Conservation (phyloP, 2,329 filamentous ascomycete species). For the Clarireedia sp. region DNA sequence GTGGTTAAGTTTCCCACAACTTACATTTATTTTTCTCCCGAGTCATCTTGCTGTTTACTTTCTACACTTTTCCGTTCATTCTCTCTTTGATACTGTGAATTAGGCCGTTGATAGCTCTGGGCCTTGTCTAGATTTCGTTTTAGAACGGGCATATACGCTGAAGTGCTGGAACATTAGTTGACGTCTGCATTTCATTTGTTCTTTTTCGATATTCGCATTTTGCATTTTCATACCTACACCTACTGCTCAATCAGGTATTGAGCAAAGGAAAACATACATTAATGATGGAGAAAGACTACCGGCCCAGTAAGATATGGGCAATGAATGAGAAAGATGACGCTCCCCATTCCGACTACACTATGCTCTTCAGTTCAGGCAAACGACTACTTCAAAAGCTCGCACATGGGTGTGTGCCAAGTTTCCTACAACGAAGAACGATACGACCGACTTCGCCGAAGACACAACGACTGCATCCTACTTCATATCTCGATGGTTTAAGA, state of each 20-base stretch:
- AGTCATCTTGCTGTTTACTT: too few species aligned
- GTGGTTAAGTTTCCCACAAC: too few species aligned
- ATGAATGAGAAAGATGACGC: conserved; percentile 3
- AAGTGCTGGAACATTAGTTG: too few species aligned
- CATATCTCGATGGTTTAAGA: conserved; percentile 42
- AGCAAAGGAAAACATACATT: background rate
- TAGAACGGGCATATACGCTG: too few species aligned
- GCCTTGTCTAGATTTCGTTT: too few species aligned
- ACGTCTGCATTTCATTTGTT: too few species aligned
- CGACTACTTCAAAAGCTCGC: conserved; percentile 18
- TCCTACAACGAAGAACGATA: conserved; percentile 26
- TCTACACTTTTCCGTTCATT: too few species aligned
- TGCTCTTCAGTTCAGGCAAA: conserved; percentile 18
- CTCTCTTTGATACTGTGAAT: too few species aligned
- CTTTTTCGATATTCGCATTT: too few species aligned
- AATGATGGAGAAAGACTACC: conserved; percentile 2
- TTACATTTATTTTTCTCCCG: too few species aligned
- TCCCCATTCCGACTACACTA: conserved; percentile 13
- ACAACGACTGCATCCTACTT: conserved; percentile 30
- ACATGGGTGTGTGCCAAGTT: conserved; percentile 28
- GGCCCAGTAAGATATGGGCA: background rate
- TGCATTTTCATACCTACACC: too few species aligned
- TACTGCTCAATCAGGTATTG: conserved; percentile 6
- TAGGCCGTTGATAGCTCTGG: too few species aligned
- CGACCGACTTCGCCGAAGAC: conserved; percentile 22